phyloP scores from a whole-genome alignment of 202 grass and related monocot species.

The Musa balbisiana region DNA sequence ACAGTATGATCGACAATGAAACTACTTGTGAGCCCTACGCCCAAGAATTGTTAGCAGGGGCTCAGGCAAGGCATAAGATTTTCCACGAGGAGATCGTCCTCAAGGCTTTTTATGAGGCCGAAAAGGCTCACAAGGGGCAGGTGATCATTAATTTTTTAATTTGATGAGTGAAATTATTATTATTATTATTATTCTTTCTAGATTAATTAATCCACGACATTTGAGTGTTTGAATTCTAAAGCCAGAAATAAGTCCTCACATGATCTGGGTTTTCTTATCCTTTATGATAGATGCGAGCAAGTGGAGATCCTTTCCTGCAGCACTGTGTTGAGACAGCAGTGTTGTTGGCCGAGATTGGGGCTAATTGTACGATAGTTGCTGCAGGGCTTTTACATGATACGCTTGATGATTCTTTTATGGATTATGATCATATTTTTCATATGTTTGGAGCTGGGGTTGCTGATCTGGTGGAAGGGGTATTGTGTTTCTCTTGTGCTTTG shows the following conservation, averaged over 20 bases:
- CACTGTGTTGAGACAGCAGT: constrained; percentile 95
- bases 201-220: not conserved
- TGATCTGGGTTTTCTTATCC: not conserved
- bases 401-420: constrained; percentile 83
- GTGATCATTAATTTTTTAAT: constrained; percentile 20
- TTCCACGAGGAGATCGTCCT: constrained; percentile 85
- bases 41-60: constrained; percentile 49
- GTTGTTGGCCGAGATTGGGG: constrained; percentile 66
- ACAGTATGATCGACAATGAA: constrained; percentile 32
- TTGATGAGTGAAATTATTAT: not conserved
- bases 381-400: constrained; percentile 92
- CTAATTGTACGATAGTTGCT: constrained; percentile 54
- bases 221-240: not conserved
- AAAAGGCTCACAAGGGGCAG: constrained; percentile 88
- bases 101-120: constrained; percentile 88
- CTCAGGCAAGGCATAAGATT: constrained; percentile 72
- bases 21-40: constrained; percentile 56
- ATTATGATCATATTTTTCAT: constrained; percentile 73
- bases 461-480: constrained; percentile 91
- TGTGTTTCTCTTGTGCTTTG: not conserved
- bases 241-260: not conserved
- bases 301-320: constrained; percentile 80
- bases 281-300: constrained; percentile 49
- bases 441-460: constrained; percentile 72
- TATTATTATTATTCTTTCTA: not conserved